Evolutionary conservation across 352 stramenopile species (phyloP), one percentile per base, ranked within the genome.

Genomic region (Globisporangium paddicum): DNA sequence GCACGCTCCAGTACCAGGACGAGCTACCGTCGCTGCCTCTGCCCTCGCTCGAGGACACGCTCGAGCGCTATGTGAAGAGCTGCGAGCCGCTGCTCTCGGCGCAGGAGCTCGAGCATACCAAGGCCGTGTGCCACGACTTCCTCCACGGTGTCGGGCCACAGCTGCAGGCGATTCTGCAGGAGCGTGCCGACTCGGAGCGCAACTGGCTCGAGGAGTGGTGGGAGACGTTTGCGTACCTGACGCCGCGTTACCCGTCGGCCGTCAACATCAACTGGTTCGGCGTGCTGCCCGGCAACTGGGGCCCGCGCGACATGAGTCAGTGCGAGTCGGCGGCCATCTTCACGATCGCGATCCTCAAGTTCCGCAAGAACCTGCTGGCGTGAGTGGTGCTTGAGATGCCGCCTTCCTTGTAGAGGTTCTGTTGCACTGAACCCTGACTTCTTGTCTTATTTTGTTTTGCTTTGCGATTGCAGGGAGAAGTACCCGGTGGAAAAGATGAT

Each of bases 191-290:
- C 63, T 77, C 75, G 55, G 83, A 93, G 68, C 82, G 82, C 63
- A 96, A 96, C 65, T 96, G 87, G 87, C 63, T 96, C 51, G 86
- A 98, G 64, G 77, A 98, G 46, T 99, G 96, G 96, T 98, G 95
- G 95, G 97, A 99, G 74, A 96, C 93, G 3, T 87, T 98, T 35
- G 96, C 88, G 58, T 99, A 99, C 79, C 62, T 99, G 57, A 89
- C 98, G 68, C 87, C 84, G 62, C 81, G 86, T 19, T 98, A 98
- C 69, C 94, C 95, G 49, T 95, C 96, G 38, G 92, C 96, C 19
- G 94, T 98, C 67, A 99, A 99, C 69, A 95, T 99, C 60, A 98
- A 95, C 58, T 99, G 98, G 86, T 99, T 98, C 75, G 97, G 97
- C 69, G 92, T 99, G 38, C 86, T 99, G 47, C 81, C 85, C 0